Evolutionary conservation across 345 rosid genomes (phyloP).

Genomic region (Ceriops tagal): DNA sequence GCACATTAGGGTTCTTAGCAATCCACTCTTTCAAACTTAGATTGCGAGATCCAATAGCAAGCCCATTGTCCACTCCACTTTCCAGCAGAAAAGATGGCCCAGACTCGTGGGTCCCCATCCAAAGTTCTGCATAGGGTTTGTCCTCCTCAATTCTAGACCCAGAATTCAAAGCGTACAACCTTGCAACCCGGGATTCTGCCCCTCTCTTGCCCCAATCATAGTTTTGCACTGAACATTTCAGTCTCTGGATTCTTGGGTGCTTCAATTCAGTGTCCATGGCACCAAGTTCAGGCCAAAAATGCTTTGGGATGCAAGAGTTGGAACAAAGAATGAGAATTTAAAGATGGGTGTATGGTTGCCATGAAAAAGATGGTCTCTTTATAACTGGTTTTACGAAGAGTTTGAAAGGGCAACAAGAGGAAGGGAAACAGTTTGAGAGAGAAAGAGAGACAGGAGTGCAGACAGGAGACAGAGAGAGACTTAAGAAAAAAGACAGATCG

Average conservation of each 20-base stretch:
- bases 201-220: slow-evolving; percentile 88
- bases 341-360: background rate
- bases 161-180: slow-evolving; percentile 56
- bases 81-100: slow-evolving; percentile 68
- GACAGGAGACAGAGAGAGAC: slow-evolving; percentile 1
- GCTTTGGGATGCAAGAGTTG: background rate
- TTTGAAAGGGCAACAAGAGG: slow-evolving; percentile 29
- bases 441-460: slow-evolving; percentile 11
- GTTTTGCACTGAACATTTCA: slow-evolving; percentile 69
- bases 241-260: slow-evolving; percentile 31
- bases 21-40: slow-evolving; percentile 68
- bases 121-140: slow-evolving; percentile 68
- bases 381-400: slow-evolving; percentile 36
- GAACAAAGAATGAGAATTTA: background rate
- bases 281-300: background rate
- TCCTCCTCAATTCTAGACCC: slow-evolving; percentile 38
- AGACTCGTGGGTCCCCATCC: slow-evolving; percentile 90
- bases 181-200: slow-evolving; percentile 60
- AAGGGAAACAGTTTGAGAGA: slow-evolving; percentile 29
- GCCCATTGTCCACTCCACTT: slow-evolving; percentile 35
- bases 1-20: slow-evolving; percentile 59
- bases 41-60: slow-evolving; percentile 11
- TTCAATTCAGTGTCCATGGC: slow-evolving; percentile 24
- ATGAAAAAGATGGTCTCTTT: background rate
- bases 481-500: slow-evolving; percentile 5